Evolutionary conservation across 306 rosid species (phyloP), one percentile per base, ranked within the genome.

Genomic region (Canavalia ensiformis): DNA sequence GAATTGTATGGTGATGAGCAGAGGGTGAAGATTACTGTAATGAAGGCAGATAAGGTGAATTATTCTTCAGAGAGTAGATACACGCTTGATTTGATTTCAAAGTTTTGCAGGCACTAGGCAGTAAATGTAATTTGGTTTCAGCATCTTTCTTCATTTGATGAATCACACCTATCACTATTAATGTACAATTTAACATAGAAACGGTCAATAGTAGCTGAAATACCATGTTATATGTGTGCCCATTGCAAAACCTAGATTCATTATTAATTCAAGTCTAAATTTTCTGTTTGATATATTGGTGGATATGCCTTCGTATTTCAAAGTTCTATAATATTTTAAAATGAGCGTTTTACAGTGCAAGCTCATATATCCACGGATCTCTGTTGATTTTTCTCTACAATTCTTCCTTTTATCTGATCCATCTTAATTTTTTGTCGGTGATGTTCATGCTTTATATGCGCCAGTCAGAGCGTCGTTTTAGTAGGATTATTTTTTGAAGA

Each of bases 1-100:
- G 97, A 91, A 77, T 46, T 76, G 64, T 93, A 88, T 78, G 91
- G 96, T 18, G 97, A 93, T 52, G 96, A 93, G 84, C 94, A 91
- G 80, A 87, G 90, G 83, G 90, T 93, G 86, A 93, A 91, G 84
- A 84, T 88, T 69, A 91, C 94, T 2, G 91, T 91, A 13, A 88
- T 90, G 5, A 91, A 91, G 88, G 96, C 90, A 3, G 97, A 90
- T 77, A 79, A 69, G 66, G 89, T 90, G 85, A 74, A 87, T 87
- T 71, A 87, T 80, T 77, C 92, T 78, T 79, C 89, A 2, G 94
- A 91, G 77, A 81, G 92, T 83, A 74, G 65, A 75, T 72, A 87
- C 82, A 39, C 79, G 90, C 87, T 93, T 46, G 91, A 89, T 75
- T 68, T 78, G 79, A 81, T 92, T 68, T 85, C 88, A 0, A 86